phyloP scores from a whole-genome alignment of 768 basidiomycete species.

The Tulasnella sp. region DNA sequence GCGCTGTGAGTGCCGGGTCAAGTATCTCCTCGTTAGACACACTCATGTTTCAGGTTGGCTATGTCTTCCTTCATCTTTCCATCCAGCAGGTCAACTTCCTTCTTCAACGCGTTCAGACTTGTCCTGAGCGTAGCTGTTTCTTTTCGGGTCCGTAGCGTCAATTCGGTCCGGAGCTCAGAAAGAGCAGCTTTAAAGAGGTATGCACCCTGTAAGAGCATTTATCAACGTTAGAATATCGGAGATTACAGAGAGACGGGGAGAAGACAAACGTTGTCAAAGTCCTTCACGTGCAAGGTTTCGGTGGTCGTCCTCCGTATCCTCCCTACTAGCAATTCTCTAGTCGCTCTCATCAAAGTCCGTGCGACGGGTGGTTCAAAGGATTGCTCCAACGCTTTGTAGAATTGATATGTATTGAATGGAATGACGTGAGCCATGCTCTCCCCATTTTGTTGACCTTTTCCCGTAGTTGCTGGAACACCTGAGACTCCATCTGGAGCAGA shows the following conservation, averaged over 20 bases:
- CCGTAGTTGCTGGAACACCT: not conserved
- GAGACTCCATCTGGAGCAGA: not conserved
- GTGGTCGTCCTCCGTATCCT: conserved; percentile 64
- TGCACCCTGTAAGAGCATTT: conserved; percentile 62
- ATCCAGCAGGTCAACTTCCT: conserved; percentile 81
- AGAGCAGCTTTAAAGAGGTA: conserved; percentile 93
- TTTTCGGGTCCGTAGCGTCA: conserved; percentile 75
- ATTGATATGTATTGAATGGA: conserved; percentile 79
- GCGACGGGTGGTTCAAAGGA: conserved; percentile 72
- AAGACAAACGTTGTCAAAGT: conserved; percentile 71
- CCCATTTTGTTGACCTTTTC: not conserved
- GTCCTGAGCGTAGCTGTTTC: conserved; percentile 81
- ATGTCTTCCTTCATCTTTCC: conserved; percentile 94
- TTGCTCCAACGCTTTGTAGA: conserved; percentile 66
- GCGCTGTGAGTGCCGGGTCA: not conserved
- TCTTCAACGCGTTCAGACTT: conserved; percentile 66
- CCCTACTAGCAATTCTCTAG: conserved; percentile 72
- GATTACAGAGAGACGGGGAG: not conserved
- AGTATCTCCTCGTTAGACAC: conserved; percentile 38
- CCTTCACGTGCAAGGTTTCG: conserved; percentile 70
- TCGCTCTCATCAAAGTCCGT: conserved; percentile 77
- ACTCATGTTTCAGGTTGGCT: conserved; percentile 89
- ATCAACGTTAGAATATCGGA: not conserved
- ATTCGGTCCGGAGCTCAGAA: conserved; percentile 82
- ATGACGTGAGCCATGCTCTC: conserved; percentile 13